Evolutionary conservation across 257 asterid species (phyloP), one percentile per base, ranked within the genome.

Genomic region (Przewalskia tangutica): DNA sequence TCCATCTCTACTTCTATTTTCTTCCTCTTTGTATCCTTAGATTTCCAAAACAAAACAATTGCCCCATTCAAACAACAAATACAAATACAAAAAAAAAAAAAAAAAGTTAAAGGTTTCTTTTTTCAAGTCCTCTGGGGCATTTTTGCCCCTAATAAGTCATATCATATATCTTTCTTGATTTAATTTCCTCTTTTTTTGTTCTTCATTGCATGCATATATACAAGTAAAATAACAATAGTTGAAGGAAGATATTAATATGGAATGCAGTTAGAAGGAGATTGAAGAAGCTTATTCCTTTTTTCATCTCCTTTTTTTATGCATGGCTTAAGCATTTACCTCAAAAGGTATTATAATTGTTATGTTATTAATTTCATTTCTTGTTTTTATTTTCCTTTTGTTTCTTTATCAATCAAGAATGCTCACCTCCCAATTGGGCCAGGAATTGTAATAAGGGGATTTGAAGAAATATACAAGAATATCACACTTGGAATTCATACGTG

Each of bases 181-280:
- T 27, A 27, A 27, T 60, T 84, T 73, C 75, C 70, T 9, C n/a
- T 59, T 58, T 70, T 17, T 56, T 63, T 81, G 46, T 70, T 65
- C n/a, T 71, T 84, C 76, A 68, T 83, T 67, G 16, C 83, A 78
- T 79, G 86, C 82, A 75, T 84, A 73, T 42, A 20, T 66, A 70
- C 8, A 70, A 64, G 81, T 20, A 82, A 82, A 77, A 76, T 1
- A 27, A 27, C 32, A 38, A 66, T 77, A 58, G 7, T n/a, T 6
- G 75, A 27, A 82, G 84, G 50, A 77, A 65, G 53, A 50, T 58
- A 51, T 66, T 36, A 66, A 82, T 86, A 86, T 88, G 81, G 82
- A 83, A 87, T 83, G 79, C 82, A 83, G 86, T 64, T 80, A 84
- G 83, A 81, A 83, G 85, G 85, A 81, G 88, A 83, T 84, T 88